Evolutionary conservation across 768 basidiomycete genomes (phyloP).

Genomic region (Suillus placidus): DNA sequence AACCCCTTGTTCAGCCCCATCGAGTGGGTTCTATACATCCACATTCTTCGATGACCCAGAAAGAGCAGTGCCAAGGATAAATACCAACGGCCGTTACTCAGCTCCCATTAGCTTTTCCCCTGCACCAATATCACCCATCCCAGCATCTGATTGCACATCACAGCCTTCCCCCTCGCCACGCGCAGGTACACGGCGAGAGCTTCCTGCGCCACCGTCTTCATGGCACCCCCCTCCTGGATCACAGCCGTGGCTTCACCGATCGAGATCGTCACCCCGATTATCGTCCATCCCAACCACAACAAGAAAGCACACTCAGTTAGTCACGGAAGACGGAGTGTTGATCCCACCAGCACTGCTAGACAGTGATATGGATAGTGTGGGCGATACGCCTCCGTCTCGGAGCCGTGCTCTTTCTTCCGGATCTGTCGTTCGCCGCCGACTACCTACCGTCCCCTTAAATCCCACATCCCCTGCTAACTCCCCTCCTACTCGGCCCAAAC

Average conservation of each 20-base stretch:
- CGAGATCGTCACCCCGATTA: constrained; percentile 41
- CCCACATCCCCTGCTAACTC: constrained; percentile 20
- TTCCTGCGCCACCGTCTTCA: constrained; percentile 34
- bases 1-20: constrained; percentile 46
- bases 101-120: constrained; percentile 24
- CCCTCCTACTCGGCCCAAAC: constrained; percentile 17
- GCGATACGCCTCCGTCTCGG: constrained; percentile 13
- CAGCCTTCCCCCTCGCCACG: constrained; percentile 22
- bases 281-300: constrained; percentile 16
- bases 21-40: constrained; percentile 28
- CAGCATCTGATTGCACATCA: constrained; percentile 32
- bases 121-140: constrained; percentile 30
- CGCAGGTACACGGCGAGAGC: constrained; percentile 24
- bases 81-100: constrained; percentile 10
- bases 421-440: constrained; percentile 26
- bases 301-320: constrained; percentile 4
- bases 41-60: constrained; percentile 28
- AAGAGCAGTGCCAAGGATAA: constrained; percentile 15
- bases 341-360: constrained; percentile 19
- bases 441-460: constrained; percentile 36
- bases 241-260: constrained; percentile 36
- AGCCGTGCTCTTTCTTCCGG: constrained; percentile 25
- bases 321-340: constrained; percentile 15
- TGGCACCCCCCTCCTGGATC: constrained; percentile 32
- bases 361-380: constrained; percentile 19